Conservation (phyloP, 345 rosid genomes). For the Corchorus olitorius region DNA sequence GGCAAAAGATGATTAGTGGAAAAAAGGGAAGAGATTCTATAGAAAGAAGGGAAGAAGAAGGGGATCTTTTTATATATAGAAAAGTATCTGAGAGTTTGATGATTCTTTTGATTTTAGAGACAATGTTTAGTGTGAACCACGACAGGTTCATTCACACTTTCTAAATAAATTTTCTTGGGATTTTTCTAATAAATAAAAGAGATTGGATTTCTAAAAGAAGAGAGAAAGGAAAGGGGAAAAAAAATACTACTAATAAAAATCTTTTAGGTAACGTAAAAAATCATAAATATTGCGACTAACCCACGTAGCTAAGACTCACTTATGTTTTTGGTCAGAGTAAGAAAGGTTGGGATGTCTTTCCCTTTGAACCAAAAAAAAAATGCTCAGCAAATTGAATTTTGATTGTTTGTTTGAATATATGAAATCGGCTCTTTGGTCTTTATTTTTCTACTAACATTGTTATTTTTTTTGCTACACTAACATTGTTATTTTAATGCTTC, state of each 20-base stretch:
- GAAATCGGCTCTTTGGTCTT: neutral
- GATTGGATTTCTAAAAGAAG: neutral
- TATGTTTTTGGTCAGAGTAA: neutral
- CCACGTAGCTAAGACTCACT: neutral
- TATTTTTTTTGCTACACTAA: too few species aligned
- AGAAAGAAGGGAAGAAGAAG: conserved; percentile 6
- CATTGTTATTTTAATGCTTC: neutral
- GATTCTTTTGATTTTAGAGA: conserved; percentile 7
- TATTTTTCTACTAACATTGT: neutral
- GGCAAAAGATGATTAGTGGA: conserved; percentile 10
- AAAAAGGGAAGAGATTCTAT: conserved; percentile 24
- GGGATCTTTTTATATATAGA: conserved; percentile 13
- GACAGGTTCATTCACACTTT: neutral
- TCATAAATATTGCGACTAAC: conserved; percentile 5
- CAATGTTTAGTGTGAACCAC: neutral
- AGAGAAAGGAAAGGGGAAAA: neutral
- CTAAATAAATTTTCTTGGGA: neutral
- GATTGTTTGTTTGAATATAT: neutral
- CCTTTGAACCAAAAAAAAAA: too few species aligned
- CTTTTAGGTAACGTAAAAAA: neutral
- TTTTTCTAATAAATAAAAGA: neutral
- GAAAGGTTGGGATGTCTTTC: neutral
- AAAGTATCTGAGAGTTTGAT: conserved; percentile 22
- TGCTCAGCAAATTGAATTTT: neutral
- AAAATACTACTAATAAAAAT: neutral